Evolutionary conservation across 257 asterid species (phyloP).

Genomic region (Nicotiana paniculata): DNA sequence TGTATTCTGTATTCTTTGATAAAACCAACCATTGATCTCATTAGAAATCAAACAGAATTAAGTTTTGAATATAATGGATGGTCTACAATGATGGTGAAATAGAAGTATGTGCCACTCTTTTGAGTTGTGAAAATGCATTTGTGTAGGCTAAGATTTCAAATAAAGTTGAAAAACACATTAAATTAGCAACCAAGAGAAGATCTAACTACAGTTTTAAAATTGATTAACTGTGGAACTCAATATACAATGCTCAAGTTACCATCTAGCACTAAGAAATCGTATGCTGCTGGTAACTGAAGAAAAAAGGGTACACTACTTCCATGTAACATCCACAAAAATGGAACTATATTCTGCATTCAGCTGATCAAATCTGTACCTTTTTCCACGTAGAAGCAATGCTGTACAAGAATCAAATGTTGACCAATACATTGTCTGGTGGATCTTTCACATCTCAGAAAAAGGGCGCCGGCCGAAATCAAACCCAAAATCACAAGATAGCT

Average conservation of each 20-base stretch:
- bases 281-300: not conserved
- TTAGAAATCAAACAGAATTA: too few relatives aligned
- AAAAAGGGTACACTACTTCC: not conserved
- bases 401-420: not conserved
- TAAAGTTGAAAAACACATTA: too few relatives aligned
- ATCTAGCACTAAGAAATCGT: not conserved
- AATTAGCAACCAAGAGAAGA: not conserved
- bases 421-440: not conserved
- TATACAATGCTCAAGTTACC: not conserved
- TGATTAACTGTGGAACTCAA: not conserved
- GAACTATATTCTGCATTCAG: not conserved
- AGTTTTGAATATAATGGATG: too few relatives aligned
- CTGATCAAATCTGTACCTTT: not conserved
- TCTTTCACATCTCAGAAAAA: not conserved
- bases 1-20: too few relatives aligned
- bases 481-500: not conserved
- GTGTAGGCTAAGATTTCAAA: too few relatives aligned
- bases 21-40: too few relatives aligned
- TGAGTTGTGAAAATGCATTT: too few relatives aligned
- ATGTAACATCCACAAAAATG: not conserved
- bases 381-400: not conserved
- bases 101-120: too few relatives aligned
- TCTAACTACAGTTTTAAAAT: not conserved
- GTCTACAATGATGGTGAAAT: too few relatives aligned
- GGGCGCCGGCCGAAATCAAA: not conserved